Base-by-base conservation (phyloP, 75 land plant genomes). In the Picea glauca region DNA sequence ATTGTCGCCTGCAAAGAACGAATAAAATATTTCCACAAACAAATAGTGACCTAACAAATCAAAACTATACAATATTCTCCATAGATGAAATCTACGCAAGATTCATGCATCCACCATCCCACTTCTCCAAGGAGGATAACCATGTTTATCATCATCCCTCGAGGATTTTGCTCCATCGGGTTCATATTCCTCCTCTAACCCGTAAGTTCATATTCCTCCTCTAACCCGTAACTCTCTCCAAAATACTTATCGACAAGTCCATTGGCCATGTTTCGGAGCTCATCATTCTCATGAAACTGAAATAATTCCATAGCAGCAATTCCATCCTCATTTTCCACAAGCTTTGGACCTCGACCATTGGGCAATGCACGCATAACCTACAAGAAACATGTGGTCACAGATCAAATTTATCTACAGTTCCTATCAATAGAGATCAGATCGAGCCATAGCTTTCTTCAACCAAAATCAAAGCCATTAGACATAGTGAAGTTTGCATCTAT, bases 331-430 rank as follows among this genome's bases (percentile, higher is more conserved):
- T 58, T 85, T 78, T 98, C 99, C 26, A 98, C 98, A 26, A 98
- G 90, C 84, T 86, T 95, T 65, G 98, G 90, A 18, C 99, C 99
- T 80, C 91, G 85, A n/a, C 90, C 93, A 80, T 91, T 81, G 58
- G 98, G 99, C 80, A 94, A 78, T 3, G 94, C 94, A 60, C 99
- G 84, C 87, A 98, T 83, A 18, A 98, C 99, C 99, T 98, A 85
- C 62, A 75, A 60, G 11, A 38, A 59, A 65, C 18, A 17, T 81
- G 12, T 33, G 9, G 7, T 23, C 20, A 18, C 23, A 61, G 54
- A 38, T 66, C 43, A 66, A 66, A 14, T 7, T 67, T 67, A 35
- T 33, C n/a, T 20, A 67, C n/a, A 50, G 12, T 9, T 50, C 4
- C 43, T 50, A 50, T 50, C 56, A 50, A 50, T 1, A 50, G 12